Conservation (phyloP, 345 rosid genomes). For the Trapa bicornis region DNA sequence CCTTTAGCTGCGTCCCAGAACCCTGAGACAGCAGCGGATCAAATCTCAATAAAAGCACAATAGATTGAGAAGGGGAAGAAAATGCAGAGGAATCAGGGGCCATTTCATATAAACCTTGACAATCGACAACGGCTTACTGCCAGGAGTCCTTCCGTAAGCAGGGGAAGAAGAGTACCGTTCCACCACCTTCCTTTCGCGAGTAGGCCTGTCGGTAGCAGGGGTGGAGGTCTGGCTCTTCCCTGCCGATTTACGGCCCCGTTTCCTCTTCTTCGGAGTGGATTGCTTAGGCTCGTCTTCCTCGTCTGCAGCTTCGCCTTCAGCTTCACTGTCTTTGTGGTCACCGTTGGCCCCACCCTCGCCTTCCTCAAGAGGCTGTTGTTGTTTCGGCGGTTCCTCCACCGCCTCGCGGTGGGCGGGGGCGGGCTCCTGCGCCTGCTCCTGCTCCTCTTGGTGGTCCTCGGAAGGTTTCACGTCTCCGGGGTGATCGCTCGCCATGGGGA, state of each 20-base stretch:
- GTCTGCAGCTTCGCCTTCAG: not conserved
- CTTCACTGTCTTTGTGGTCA: too few species aligned
- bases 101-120: slow-evolving; percentile 35
- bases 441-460: not conserved
- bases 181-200: slow-evolving; percentile 79
- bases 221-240: slow-evolving; percentile 15
- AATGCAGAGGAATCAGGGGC: not conserved
- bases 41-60: not conserved
- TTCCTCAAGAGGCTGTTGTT: not conserved
- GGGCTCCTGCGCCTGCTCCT: not conserved
- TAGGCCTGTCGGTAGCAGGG: slow-evolving; percentile 59
- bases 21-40: slow-evolving; percentile 40
- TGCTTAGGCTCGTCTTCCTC: not conserved
- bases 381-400: too few species aligned
- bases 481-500: not conserved
- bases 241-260: not conserved
- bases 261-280: not conserved
- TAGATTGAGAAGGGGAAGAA: not conserved
- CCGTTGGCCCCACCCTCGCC: not conserved
- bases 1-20: slow-evolving; percentile 70
- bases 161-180: slow-evolving; percentile 74
- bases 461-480: not conserved
- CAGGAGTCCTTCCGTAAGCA: slow-evolving; percentile 29
- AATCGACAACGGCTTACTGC: slow-evolving; percentile 48
- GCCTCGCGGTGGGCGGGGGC: not conserved